Conservation (phyloP, 768 basidiomycete species). For the Botryobasidium botryosum region DNA sequence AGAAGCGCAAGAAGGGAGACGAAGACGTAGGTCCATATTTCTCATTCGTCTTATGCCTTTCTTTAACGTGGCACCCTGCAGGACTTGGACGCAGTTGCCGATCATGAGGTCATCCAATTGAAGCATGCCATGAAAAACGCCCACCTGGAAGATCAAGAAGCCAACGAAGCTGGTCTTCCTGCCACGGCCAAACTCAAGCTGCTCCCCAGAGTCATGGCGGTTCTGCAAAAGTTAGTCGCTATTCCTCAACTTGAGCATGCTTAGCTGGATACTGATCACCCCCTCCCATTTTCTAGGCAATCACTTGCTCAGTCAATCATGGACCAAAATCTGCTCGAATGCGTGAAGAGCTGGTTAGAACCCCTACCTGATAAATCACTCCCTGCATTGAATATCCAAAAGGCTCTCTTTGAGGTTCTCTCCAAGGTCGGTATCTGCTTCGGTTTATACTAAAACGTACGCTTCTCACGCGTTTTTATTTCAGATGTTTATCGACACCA, state of each 20-base stretch:
- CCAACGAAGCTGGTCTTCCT: slow-evolving; percentile 64
- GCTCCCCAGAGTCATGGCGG: slow-evolving; percentile 80
- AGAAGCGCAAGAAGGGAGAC: slow-evolving; percentile 49
- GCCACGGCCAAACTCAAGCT: slow-evolving; percentile 72
- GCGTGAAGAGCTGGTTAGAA: slow-evolving; percentile 81
- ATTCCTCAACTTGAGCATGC: neutral
- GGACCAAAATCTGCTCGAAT: slow-evolving; percentile 87
- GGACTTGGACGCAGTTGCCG: slow-evolving; percentile 60
- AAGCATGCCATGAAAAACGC: slow-evolving; percentile 76
- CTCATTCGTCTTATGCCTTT: neutral
- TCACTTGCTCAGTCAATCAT: slow-evolving; percentile 70
- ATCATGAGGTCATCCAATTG: slow-evolving; percentile 82
- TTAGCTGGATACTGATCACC: neutral
- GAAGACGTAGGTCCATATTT: slow-evolving; percentile 37
- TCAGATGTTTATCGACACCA: slow-evolving; percentile 77
- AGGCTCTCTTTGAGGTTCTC: slow-evolving; percentile 70
- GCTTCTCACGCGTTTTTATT: neutral
- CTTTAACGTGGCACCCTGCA: neutral
- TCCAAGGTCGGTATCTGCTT: slow-evolving; percentile 28
- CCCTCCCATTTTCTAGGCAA: slow-evolving; percentile 6
- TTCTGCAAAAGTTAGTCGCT: slow-evolving; percentile 67
- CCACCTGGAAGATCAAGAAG: slow-evolving; percentile 64
- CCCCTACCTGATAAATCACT: slow-evolving; percentile 85
- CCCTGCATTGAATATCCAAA: slow-evolving; percentile 90
- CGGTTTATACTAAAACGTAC: neutral